These are phyloP conservation scores for Pichiaceae sp. DNA, from an alignment of 1,139 yeast species.

Conservation along the genomic window DNA sequence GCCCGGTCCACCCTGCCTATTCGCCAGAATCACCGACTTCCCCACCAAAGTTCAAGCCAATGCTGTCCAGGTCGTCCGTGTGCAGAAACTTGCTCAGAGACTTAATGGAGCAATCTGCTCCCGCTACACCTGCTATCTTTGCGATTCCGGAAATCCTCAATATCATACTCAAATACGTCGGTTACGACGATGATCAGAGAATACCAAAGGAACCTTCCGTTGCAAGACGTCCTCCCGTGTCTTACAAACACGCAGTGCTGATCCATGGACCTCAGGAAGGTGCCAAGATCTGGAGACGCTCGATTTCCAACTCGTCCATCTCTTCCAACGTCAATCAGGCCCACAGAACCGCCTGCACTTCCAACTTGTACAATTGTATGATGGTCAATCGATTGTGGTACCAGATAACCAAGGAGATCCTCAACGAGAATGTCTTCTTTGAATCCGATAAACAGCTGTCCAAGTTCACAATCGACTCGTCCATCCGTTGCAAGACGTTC, in stretches of 20 bases:
- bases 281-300: constrained; percentile 35
- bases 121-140: constrained; percentile 33
- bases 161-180: constrained; percentile 53
- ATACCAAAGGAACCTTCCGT: constrained; percentile 57
- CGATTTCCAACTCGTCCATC: constrained; percentile 9
- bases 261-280: constrained; percentile 53
- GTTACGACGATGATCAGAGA: constrained; percentile 31
- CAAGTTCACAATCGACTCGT: not conserved
- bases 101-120: not conserved
- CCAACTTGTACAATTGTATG: constrained; percentile 48
- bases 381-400: constrained; percentile 64
- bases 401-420: constrained; percentile 42
- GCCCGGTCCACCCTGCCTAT: not conserved
- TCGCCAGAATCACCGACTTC: not conserved
- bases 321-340: constrained; percentile 2
- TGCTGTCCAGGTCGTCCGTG: not conserved
- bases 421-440: constrained; percentile 51
- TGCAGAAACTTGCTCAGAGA: not conserved
- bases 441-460: constrained; percentile 35
- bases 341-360: not conserved
- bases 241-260: constrained; percentile 49
- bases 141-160: constrained; percentile 69
- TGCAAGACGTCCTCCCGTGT: constrained; percentile 57
- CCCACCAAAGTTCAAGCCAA: not conserved
- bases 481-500: constrained; percentile 21